These are phyloP conservation scores for Syzygium aqueum DNA, from an alignment of 345 rosid species.

Conservation along the genomic window DNA sequence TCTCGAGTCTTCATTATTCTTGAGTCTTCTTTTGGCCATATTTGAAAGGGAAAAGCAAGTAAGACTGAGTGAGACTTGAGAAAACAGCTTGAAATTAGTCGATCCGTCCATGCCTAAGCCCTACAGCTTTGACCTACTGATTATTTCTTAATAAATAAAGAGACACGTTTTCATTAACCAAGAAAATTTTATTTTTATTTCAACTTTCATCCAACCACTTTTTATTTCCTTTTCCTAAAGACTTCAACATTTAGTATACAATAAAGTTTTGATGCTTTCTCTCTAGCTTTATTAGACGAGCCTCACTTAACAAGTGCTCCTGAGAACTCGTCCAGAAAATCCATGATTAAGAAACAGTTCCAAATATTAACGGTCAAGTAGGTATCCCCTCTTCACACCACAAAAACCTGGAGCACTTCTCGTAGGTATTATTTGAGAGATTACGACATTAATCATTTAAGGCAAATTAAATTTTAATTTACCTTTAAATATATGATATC, in stretches of 20 bases:
- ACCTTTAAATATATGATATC: too few relatives aligned
- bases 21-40: not conserved
- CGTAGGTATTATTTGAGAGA: not conserved
- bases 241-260: not conserved
- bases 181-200: not conserved
- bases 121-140: not conserved
- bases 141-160: not conserved
- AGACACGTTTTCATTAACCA: not conserved
- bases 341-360: not conserved
- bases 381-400: not conserved
- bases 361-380: not conserved
- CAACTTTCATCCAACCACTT: not conserved
- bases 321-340: not conserved
- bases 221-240: not conserved
- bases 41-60: not conserved
- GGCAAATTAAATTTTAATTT: too few relatives aligned
- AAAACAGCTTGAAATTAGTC: not conserved
- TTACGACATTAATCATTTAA: not conserved
- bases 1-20: not conserved
- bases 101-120: not conserved
- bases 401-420: not conserved
- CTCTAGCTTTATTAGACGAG: not conserved
- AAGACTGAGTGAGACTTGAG: not conserved
- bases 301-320: not conserved
- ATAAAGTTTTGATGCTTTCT: not conserved